Conservation (phyloP, 768 basidiomycete genomes). For the Lentinula detonsa region DNA sequence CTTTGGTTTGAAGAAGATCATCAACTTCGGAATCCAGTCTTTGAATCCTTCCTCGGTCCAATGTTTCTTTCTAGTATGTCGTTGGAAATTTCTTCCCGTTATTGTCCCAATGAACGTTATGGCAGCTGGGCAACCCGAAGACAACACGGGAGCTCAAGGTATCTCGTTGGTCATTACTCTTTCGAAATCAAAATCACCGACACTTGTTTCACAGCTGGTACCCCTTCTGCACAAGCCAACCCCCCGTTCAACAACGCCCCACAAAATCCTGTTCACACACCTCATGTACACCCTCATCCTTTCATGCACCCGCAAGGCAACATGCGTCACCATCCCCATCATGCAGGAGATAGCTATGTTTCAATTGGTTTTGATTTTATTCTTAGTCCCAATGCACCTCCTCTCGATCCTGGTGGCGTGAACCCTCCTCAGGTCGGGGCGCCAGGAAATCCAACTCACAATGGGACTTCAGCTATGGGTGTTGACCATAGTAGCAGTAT, state of each 20-base stretch:
- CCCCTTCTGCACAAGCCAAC: background rate
- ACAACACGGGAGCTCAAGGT: background rate
- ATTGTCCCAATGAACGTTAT: background rate
- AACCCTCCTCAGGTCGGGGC: background rate
- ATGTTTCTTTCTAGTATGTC: background rate
- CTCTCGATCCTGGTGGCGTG: background rate
- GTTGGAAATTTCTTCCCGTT: background rate
- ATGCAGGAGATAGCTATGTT: background rate
- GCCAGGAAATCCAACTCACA: background rate
- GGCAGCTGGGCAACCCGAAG: background rate
- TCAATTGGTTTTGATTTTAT: conserved; percentile 4
- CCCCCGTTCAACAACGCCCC: background rate
- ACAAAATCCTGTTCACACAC: background rate
- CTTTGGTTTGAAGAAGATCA: background rate
- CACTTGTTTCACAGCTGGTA: background rate
- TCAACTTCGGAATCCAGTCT: background rate
- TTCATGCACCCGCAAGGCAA: background rate
- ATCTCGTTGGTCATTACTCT: background rate
- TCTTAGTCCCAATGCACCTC: background rate
- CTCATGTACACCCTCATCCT: background rate
- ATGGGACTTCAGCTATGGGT: background rate
- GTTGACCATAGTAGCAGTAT: background rate
- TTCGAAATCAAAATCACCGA: background rate
- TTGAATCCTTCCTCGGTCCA: background rate
- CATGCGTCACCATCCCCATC: background rate